Evolutionary conservation across 306 rosid species (phyloP).

Genomic region (Quercus robur): DNA sequence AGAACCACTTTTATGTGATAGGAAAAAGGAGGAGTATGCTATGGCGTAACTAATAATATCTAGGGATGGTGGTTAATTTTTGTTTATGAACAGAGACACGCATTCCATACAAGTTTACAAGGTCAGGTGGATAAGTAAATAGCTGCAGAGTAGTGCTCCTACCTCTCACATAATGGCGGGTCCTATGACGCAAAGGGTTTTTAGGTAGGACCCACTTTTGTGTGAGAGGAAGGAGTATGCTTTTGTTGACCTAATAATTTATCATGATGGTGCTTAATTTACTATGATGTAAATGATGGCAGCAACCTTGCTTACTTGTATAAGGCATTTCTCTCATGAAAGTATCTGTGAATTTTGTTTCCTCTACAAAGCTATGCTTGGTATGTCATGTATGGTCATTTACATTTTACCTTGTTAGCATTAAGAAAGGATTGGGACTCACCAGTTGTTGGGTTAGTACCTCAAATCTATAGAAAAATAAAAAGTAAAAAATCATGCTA

Average conservation of each 20-base stretch:
- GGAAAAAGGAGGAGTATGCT: too few relatives aligned
- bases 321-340: neutral
- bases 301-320: neutral
- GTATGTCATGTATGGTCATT: slow-evolving; percentile 7
- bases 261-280: neutral
- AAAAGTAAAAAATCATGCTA: slow-evolving; percentile 4
- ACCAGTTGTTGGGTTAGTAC: slow-evolving; percentile 20
- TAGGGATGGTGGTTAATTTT: too few relatives aligned
- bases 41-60: too few relatives aligned
- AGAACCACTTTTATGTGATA: too few relatives aligned
- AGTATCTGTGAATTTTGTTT: neutral
- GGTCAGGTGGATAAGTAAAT: neutral
- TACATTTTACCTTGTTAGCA: slow-evolving; percentile 21
- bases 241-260: neutral
- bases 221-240: neutral
- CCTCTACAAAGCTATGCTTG: neutral
- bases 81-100: too few relatives aligned
- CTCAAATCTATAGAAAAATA: slow-evolving; percentile 1
- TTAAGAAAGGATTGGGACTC: slow-evolving; percentile 31
- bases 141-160: neutral
- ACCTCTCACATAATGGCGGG: neutral
- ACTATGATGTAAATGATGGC: neutral
- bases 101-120: too few relatives aligned
- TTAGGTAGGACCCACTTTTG: neutral
- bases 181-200: neutral